Conservation (phyloP, 1,284 basidiomycete genomes). For the Nidula niveotomentosa region DNA sequence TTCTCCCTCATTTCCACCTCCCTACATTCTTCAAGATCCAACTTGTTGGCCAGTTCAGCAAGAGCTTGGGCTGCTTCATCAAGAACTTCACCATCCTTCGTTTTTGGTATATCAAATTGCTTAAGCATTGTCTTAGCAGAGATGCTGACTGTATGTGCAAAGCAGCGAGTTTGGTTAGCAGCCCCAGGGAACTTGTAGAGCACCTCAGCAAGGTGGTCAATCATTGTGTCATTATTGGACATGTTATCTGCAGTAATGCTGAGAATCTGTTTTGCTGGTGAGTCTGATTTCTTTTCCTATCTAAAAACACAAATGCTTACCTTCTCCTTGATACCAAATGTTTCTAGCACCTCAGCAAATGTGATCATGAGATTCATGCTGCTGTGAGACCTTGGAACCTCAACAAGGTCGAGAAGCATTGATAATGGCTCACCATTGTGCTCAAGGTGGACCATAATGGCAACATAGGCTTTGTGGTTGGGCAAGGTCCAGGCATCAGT, state of each 20-base stretch:
- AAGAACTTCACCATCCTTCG: too few relatives aligned
- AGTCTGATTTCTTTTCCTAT: too few relatives aligned
- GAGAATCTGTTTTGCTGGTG: too few relatives aligned
- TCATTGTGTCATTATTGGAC: slow-evolving; percentile 6
- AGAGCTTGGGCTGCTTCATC: too few relatives aligned
- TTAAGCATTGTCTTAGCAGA: neutral
- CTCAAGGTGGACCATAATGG: slow-evolving; percentile 14
- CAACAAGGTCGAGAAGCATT: slow-evolving; percentile 19
- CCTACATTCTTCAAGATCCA: too few relatives aligned
- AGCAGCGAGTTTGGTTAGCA: neutral
- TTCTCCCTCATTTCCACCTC: too few relatives aligned
- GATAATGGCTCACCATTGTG: slow-evolving; percentile 9
- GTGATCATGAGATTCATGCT: too few relatives aligned
- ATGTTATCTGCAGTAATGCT: slow-evolving; percentile 11
- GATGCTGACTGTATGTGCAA: too few relatives aligned
- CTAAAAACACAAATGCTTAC: too few relatives aligned
- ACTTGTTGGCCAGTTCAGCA: too few relatives aligned
- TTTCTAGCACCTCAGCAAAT: too few relatives aligned
- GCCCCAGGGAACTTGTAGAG: slow-evolving; percentile 2
- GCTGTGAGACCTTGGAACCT: slow-evolving; percentile 18
- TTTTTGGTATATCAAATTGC: neutral
- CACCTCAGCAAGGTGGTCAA: neutral
- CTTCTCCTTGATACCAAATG: too few relatives aligned
- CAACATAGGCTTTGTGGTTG: slow-evolving; percentile 6
- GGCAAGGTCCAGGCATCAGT: slow-evolving; percentile 10